phyloP scores from a whole-genome alignment of 176 grass and related monocot species.

The Aegilops sharonensis region DNA sequence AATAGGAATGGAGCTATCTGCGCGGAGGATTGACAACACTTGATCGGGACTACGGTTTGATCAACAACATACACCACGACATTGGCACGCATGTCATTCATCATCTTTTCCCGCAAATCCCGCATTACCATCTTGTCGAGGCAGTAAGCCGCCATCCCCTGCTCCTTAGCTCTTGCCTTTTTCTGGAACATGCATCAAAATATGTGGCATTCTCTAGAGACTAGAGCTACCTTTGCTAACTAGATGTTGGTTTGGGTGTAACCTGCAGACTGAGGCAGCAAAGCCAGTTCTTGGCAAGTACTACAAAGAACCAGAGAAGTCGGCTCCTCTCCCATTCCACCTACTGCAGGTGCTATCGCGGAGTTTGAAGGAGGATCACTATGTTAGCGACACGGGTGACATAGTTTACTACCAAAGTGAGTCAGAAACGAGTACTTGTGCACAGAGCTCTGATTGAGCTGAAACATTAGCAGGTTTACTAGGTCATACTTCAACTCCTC shows the following conservation, averaged over 20 bases:
- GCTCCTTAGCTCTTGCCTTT: neutral
- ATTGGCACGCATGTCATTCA: constrained; percentile 97
- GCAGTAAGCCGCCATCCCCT: constrained; percentile 48
- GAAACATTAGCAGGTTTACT: constrained; percentile 10
- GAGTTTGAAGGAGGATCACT: constrained; percentile 75
- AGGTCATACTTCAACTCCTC: constrained; percentile 18
- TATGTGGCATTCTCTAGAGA: neutral
- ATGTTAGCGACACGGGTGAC: constrained; percentile 75
- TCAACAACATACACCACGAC: constrained; percentile 95
- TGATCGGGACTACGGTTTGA: constrained; percentile 87
- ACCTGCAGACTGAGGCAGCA: constrained; percentile 78
- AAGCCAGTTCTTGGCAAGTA: constrained; percentile 93
- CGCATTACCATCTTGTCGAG: constrained; percentile 90
- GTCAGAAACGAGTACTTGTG: constrained; percentile 33
- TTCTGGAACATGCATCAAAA: neutral
- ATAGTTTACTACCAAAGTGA: constrained; percentile 86
- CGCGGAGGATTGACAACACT: constrained; percentile 90
- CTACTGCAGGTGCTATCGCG: constrained; percentile 46
- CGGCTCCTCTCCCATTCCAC: constrained; percentile 70
- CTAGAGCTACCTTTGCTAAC: constrained; percentile 19
- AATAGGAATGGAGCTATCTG: constrained; percentile 93
- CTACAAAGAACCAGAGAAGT: constrained; percentile 84
- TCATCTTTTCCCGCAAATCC: constrained; percentile 93
- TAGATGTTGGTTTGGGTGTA: neutral
- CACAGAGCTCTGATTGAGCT: constrained; percentile 43